Percentiles rank a stretch among this genome's conserved stretches.
Evolutionary conservation across 2,329 filamentous ascomycete species (phyloP).

Genomic region (Metarhizium guizhouense): DNA sequence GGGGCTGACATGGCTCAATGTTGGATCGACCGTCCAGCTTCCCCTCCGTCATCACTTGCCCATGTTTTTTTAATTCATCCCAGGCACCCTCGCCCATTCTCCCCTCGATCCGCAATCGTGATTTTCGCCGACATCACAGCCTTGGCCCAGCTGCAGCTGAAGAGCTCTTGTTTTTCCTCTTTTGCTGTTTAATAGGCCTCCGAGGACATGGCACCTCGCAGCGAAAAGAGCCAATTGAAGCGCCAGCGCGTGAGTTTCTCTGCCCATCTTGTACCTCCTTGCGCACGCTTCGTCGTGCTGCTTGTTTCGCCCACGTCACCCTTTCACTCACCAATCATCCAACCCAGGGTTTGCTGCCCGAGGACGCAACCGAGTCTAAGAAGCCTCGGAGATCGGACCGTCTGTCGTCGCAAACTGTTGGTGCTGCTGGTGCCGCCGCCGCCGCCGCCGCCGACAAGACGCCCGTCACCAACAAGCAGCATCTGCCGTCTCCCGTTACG

Average conservation of each 20-base stretch:
- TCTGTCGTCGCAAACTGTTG: conserved; percentile 32
- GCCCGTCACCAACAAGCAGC: conserved; percentile 52
- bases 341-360: conserved; percentile 55
- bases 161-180: not conserved
- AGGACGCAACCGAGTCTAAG: conserved; percentile 61
- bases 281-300: conserved; percentile 2
- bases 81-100: not conserved
- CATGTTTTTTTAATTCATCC: not conserved
- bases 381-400: conserved; percentile 75
- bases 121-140: not conserved
- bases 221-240: conserved; percentile 79
- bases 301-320: conserved; percentile 7
- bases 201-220: conserved; percentile 45
- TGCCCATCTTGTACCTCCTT: conserved; percentile 12
- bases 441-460: conserved; percentile 38
- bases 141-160: conserved; percentile 4
- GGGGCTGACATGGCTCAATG: too few species aligned
- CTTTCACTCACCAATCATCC: conserved; percentile 13
- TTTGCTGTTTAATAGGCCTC: conserved; percentile 1
- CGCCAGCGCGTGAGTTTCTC: conserved; percentile 56
- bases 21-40: too few species aligned
- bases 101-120: not conserved
- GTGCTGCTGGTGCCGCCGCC: conserved; percentile 20
- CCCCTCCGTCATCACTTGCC: too few species aligned
- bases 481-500: conserved; percentile 76